phyloP scores from a whole-genome alignment of 2,329 filamentous ascomycete genomes.

The Trichoderma koningiopsis region DNA sequence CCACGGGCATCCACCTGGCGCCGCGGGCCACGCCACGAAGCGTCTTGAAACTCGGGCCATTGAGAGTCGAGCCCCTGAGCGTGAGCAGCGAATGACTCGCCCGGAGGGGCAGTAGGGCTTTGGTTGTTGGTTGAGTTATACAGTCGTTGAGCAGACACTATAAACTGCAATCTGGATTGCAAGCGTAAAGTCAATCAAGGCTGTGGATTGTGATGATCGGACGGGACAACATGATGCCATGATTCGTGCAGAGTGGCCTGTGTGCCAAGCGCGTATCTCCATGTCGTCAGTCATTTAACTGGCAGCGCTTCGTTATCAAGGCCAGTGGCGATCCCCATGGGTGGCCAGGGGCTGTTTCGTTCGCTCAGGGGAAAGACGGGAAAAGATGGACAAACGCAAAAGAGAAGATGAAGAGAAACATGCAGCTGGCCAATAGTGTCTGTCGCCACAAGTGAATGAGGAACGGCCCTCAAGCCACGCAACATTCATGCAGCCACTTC shows the following conservation, averaged over 20 bases:
- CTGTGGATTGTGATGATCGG: background rate
- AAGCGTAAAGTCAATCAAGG: background rate
- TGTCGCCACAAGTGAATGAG: background rate
- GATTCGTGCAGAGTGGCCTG: background rate
- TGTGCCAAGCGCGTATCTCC: background rate
- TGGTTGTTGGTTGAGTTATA: background rate
- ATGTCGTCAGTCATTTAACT: conserved; percentile 1
- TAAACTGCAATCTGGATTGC: background rate
- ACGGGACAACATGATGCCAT: background rate
- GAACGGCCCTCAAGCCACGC: background rate
- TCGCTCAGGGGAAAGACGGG: background rate
- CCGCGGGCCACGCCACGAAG: background rate
- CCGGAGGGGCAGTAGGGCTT: background rate
- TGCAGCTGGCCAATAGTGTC: background rate
- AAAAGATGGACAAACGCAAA: background rate
- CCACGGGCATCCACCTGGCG: conserved; percentile 4
- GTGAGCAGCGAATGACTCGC: background rate
- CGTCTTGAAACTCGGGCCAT: background rate
- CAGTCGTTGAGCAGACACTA: background rate
- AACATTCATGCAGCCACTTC: background rate
- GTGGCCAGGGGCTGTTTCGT: background rate
- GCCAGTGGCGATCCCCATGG: conserved; percentile 11
- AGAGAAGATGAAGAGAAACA: background rate
- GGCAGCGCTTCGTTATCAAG: background rate
- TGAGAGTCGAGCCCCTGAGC: conserved; percentile 1